A percentile compares a stretch with the other conserved stretches of the same genome.
phyloP scores from a whole-genome alignment of 2,329 filamentous ascomycete species.

The Xylaria sp. region DNA sequence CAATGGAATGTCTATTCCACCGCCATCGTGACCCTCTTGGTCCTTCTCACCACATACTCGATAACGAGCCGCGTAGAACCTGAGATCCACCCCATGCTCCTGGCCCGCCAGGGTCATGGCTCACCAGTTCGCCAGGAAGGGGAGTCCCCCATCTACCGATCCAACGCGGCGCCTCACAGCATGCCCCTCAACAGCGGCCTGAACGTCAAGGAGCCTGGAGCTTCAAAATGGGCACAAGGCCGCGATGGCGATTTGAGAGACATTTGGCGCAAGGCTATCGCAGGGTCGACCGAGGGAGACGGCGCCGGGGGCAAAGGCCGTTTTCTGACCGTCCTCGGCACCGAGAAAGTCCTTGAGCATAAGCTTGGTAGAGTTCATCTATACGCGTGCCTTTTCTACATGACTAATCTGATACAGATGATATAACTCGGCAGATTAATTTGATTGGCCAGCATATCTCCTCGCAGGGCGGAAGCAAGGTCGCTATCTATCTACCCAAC shows the following conservation, averaged over 20 bases:
- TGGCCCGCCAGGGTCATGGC: constrained; percentile 81
- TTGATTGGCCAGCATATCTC: constrained; percentile 80
- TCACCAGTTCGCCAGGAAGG: constrained; percentile 81
- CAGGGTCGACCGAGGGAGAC: constrained; percentile 67
- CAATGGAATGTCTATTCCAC: constrained; percentile 87
- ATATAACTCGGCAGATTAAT: constrained; percentile 84
- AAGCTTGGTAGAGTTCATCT: constrained; percentile 55
- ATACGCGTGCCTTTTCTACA: neutral
- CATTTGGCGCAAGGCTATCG: constrained; percentile 78
- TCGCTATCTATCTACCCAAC: constrained; percentile 92
- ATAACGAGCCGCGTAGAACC: constrained; percentile 76
- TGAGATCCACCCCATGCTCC: constrained; percentile 88
- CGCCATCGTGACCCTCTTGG: constrained; percentile 68
- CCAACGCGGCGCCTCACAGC: constrained; percentile 83
- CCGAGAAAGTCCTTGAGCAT: constrained; percentile 75
- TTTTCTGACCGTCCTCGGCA: constrained; percentile 80
- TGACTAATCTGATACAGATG: constrained; percentile 52
- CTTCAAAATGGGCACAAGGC: constrained; percentile 82
- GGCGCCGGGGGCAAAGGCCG: constrained; percentile 69
- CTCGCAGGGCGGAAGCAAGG: constrained; percentile 72
- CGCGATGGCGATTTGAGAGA: constrained; percentile 90
- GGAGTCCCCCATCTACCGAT: constrained; percentile 85
- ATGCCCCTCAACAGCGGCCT: constrained; percentile 79
- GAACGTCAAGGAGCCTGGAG: constrained; percentile 79
- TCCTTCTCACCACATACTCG: constrained; percentile 71